These are phyloP conservation scores for Coccomyxa subellipsoidea DNA, from an alignment of 163 green algal genomes.

Conservation along the genomic window DNA sequence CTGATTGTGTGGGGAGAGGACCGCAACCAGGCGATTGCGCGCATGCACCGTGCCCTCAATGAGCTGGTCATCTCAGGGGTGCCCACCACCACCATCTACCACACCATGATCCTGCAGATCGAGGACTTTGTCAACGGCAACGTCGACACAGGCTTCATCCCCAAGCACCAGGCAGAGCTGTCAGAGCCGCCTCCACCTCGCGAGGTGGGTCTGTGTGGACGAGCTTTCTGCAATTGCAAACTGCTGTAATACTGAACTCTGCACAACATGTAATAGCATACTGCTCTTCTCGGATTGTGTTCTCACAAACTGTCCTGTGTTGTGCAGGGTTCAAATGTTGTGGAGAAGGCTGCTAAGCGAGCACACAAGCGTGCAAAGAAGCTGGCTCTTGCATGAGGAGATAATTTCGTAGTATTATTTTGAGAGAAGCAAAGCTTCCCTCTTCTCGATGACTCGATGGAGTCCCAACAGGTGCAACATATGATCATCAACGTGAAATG, in stretches of 20 bases:
- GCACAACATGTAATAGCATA: too few relatives aligned
- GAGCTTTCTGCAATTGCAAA: not conserved
- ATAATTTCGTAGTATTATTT: too few relatives aligned
- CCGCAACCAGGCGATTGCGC: conserved; percentile 76
- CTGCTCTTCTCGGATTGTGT: too few relatives aligned
- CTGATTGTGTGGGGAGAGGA: conserved; percentile 94
- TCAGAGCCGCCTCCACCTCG: conserved; percentile 26
- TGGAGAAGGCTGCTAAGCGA: conserved; percentile 39
- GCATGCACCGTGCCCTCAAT: conserved; percentile 86
- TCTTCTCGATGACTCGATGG: too few relatives aligned
- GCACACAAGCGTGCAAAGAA: conserved; percentile 26
- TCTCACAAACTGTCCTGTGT: too few relatives aligned
- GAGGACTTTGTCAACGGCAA: conserved; percentile 71
- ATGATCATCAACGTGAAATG: not conserved
- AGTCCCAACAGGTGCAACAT: too few relatives aligned
- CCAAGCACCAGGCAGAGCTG: conserved; percentile 81
- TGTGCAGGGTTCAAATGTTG: conserved; percentile 15
- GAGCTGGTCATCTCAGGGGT: conserved; percentile 87
- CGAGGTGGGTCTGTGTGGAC: not conserved
- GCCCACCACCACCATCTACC: conserved; percentile 88
- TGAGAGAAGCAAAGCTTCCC: too few relatives aligned
- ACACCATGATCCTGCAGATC: conserved; percentile 88
- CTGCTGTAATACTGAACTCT: too few relatives aligned
- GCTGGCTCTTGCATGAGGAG: conserved; percentile 10
- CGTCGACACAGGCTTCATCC: conserved; percentile 95